phyloP scores from a whole-genome alignment of 768 basidiomycete species.

The Suillus plorans region DNA sequence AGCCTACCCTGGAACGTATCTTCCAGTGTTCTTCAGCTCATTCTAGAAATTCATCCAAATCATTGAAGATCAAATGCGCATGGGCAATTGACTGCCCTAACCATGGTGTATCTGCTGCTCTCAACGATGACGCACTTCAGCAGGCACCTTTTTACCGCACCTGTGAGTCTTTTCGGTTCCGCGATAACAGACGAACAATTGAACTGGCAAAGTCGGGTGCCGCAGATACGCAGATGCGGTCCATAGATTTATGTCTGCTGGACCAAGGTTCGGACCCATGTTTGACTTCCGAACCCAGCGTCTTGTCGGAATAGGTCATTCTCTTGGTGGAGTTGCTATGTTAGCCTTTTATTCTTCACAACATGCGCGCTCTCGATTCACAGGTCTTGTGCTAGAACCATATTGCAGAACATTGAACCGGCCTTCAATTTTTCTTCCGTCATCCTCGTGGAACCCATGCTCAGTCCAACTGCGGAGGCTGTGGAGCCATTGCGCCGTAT shows the following conservation, averaged over 20 bases:
- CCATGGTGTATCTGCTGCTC: constrained; percentile 58
- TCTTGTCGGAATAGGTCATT: constrained; percentile 67
- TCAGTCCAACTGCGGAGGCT: constrained; percentile 50
- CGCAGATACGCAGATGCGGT: constrained; percentile 60
- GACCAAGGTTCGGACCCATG: constrained; percentile 35
- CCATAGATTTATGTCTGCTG: constrained; percentile 53
- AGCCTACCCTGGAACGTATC: constrained; percentile 53
- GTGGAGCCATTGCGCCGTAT: constrained; percentile 39
- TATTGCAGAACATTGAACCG: constrained; percentile 51
- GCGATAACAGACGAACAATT: background rate
- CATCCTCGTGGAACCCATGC: constrained; percentile 64
- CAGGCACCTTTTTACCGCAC: constrained; percentile 42
- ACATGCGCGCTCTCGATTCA: constrained; percentile 5
- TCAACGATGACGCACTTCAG: constrained; percentile 51
- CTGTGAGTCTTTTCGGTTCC: constrained; percentile 36
- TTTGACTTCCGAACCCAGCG: constrained; percentile 50
- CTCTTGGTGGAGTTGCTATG: constrained; percentile 66
- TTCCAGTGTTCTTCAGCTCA: constrained; percentile 32
- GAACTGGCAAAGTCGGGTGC: constrained; percentile 50
- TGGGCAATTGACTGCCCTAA: constrained; percentile 76
- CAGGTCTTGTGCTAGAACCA: constrained; percentile 37
- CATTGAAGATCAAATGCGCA: constrained; percentile 36
- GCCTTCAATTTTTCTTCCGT: constrained; percentile 47
- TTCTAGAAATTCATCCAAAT: no score
- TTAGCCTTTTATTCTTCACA: constrained; percentile 28